Conservation (phyloP, 129 eudicot species). For the Centaurea solstitialis region DNA sequence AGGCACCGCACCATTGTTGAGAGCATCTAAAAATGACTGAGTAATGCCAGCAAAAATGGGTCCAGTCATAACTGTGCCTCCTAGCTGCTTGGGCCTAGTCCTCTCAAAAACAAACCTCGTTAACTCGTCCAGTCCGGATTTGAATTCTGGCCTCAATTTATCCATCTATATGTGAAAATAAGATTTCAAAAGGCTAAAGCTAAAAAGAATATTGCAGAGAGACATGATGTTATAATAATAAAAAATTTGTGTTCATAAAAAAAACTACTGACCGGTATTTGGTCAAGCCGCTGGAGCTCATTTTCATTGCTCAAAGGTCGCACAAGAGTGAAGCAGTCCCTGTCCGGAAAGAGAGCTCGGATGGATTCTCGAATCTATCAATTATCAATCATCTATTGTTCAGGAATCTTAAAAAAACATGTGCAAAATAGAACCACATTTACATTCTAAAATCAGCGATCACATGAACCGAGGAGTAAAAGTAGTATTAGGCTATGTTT, state of each 20-base stretch:
- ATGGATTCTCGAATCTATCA: slow-evolving; percentile 94
- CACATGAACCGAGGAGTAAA: background rate
- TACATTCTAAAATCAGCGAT: background rate
- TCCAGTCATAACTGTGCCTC: slow-evolving; percentile 96
- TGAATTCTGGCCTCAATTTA: slow-evolving; percentile 90
- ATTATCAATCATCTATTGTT: slow-evolving; percentile 20
- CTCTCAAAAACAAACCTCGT: slow-evolving; percentile 96
- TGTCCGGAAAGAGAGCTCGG: slow-evolving; percentile 95
- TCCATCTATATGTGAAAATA: slow-evolving; percentile 53
- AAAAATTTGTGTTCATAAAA: background rate
- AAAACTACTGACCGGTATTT: slow-evolving; percentile 64
- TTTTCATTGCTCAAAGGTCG: slow-evolving; percentile 89
- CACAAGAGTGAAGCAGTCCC: slow-evolving; percentile 98
- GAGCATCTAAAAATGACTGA: slow-evolving; percentile 96
- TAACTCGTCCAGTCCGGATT: slow-evolving; percentile 81
- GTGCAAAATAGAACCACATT: slow-evolving; percentile 3
- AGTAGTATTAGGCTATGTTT: no score
- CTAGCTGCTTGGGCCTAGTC: slow-evolving; percentile 96
- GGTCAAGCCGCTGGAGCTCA: slow-evolving; percentile 92
- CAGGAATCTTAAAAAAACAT: slow-evolving; percentile 15
- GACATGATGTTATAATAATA: background rate
- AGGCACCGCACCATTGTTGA: slow-evolving; percentile 98
- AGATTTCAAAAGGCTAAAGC: background rate
- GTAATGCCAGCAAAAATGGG: slow-evolving; percentile 96
- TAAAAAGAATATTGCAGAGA: background rate